Conservation (phyloP, 805 yeast species). For the Myxozyma nipponensis region DNA sequence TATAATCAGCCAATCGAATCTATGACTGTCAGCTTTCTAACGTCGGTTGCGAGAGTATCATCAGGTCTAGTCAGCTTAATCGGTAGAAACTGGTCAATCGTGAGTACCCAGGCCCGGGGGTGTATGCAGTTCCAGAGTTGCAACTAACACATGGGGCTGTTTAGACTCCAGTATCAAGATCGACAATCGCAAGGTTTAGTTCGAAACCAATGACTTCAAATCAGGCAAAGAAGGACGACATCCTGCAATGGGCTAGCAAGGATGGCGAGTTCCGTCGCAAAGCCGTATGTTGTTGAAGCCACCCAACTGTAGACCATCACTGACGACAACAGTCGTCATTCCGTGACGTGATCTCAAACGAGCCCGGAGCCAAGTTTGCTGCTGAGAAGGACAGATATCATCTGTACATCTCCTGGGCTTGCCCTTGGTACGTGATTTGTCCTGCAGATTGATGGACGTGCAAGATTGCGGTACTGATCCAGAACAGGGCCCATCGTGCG, state of each 20-base stretch:
- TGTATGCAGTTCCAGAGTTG: too few relatives aligned
- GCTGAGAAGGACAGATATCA: slow-evolving; percentile 84
- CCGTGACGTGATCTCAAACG: slow-evolving; percentile 57
- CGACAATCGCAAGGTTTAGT: too few relatives aligned
- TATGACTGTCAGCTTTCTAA: too few relatives aligned
- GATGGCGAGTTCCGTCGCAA: slow-evolving; percentile 30
- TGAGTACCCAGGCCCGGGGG: too few relatives aligned
- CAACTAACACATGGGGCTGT: too few relatives aligned
- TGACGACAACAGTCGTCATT: slow-evolving; percentile 40
- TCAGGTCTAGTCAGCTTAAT: too few relatives aligned
- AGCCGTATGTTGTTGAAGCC: slow-evolving; percentile 10
- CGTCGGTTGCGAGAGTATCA: too few relatives aligned
- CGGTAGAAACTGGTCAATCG: too few relatives aligned
- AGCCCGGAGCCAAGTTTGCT: slow-evolving; percentile 63
- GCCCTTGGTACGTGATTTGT: slow-evolving; percentile 95
- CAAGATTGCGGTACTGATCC: neutral
- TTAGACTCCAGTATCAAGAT: too few relatives aligned
- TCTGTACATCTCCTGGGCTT: slow-evolving; percentile 81
- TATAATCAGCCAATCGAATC: too few relatives aligned
- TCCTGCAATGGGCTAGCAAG: slow-evolving; percentile 25
- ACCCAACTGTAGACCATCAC: neutral
- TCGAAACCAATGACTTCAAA: too few relatives aligned
- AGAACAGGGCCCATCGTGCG: slow-evolving; percentile 67
- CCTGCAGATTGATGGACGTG: slow-evolving; percentile 64
- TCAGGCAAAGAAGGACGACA: slow-evolving; percentile 4